Base-by-base conservation (phyloP, 1,284 basidiomycete species). In the Trichosporon ovoides region DNA sequence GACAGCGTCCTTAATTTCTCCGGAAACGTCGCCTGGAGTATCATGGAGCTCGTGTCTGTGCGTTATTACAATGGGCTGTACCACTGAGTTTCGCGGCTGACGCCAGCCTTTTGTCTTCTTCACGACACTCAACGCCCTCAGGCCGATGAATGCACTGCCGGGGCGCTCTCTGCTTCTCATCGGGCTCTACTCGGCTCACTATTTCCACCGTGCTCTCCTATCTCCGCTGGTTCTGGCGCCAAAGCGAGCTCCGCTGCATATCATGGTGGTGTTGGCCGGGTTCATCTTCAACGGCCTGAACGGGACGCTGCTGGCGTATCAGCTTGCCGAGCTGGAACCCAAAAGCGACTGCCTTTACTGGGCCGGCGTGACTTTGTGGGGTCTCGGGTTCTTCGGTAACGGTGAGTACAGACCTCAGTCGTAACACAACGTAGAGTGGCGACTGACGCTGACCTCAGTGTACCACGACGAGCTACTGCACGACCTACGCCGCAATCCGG, bases 381-480 rank as follows among this genome's bases (percentile, higher is more conserved):
- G 79, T 0, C 48, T 80, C 0, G 92, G 92, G 0, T 82, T 93
- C 46, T 77, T 77, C 0, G 88, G 90, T 0, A 96, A 96, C 71
- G 62, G 75, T 76, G 24, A 57, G 73, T 62, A 7, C 19, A 3
- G 7, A 22, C 18, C 40, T 9, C 31, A 16, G 4, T 36, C 28
- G 28, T 31, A 4, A 31, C 28, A 4, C 28, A 31, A 9, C 28
- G 28, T 9, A 31, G 28, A 31, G 28, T 16, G 22, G 9, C 14
- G 14, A 22, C 16, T 13, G 18, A 22, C 12, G 13, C 53, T 58
- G 34, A 58, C 55, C 11, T 3, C 56, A 77, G 80, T 95, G 35
- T 80, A 83, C 55, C 92, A 96, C 74, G 92, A 96, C 75, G 91
- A 94, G 75, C 82, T 96, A 18, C 83, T 96, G 11, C 82, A 91